Percentiles rank a stretch among this genome's conserved stretches.
Conservation (phyloP, 1,284 basidiomycete species). For the Fomitiporia mediterranea region DNA sequence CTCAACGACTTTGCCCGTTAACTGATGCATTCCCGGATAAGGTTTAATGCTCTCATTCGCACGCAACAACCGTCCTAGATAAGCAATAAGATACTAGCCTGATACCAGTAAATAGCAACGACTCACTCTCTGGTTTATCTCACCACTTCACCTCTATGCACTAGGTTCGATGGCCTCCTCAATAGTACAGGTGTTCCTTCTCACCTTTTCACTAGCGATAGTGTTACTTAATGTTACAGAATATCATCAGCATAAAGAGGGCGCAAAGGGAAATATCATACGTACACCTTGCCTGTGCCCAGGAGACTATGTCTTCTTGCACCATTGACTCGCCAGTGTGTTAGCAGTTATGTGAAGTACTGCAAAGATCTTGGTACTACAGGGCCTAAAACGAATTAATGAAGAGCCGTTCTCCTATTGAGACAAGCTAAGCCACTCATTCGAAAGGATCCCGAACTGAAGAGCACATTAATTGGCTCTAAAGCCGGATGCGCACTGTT, state of each 20-base stretch:
- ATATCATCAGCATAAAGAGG: neutral
- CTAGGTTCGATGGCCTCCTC: slow-evolving; percentile 15
- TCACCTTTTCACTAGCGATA: slow-evolving; percentile 6
- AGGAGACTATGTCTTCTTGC: slow-evolving; percentile 3
- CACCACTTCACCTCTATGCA: too few relatives aligned
- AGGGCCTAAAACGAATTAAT: neutral
- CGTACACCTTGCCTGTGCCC: slow-evolving; percentile 14
- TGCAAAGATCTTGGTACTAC: slow-evolving; percentile 13
- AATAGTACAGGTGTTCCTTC: slow-evolving; percentile 10
- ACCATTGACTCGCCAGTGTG: slow-evolving; percentile 13
- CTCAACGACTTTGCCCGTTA: too few relatives aligned
- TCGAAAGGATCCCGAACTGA: slow-evolving; percentile 11
- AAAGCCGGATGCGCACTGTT: slow-evolving; percentile 21
- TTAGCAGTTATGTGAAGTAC: slow-evolving; percentile 9
- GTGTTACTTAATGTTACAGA: slow-evolving; percentile 4
- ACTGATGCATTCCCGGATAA: too few relatives aligned
- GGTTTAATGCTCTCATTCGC: too few relatives aligned
- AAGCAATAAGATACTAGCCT: too few relatives aligned
- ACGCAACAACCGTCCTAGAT: too few relatives aligned
- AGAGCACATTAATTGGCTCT: slow-evolving; percentile 13
- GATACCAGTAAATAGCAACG: too few relatives aligned
- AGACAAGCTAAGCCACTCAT: neutral
- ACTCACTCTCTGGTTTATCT: too few relatives aligned
- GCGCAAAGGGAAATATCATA: neutral
- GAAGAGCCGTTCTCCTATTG: neutral